These are phyloP conservation scores for cucumber (Cucumis sativus) DNA, from an alignment of 306 rosid genomes.

Conservation along the genomic window DNA sequence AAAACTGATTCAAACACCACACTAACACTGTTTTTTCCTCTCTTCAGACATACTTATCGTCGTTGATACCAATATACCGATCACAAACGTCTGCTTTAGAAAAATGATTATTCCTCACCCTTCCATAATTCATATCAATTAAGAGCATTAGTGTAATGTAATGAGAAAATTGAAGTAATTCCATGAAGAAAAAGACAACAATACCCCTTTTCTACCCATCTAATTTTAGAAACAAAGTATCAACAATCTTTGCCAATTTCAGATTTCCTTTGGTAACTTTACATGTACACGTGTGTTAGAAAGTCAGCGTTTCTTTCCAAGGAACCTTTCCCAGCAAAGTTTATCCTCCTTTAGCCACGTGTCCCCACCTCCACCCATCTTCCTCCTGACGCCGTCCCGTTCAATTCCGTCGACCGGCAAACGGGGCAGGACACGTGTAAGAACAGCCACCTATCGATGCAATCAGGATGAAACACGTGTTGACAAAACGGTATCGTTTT, in stretches of 20 bases:
- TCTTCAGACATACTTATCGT: too few relatives aligned
- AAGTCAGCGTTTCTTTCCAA: background rate
- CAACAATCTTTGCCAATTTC: background rate
- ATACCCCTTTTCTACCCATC: too few relatives aligned
- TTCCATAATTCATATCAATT: too few relatives aligned
- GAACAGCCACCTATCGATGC: constrained; percentile 45
- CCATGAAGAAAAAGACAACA: too few relatives aligned
- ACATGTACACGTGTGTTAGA: background rate
- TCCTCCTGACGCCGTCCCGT: background rate
- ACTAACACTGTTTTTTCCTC: too few relatives aligned
- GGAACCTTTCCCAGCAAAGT: background rate
- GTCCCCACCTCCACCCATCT: constrained; percentile 7
- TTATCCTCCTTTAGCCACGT: background rate
- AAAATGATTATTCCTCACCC: too few relatives aligned
- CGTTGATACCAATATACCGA: too few relatives aligned
- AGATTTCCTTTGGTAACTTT: background rate
- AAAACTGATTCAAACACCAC: too few relatives aligned
- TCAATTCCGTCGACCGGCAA: constrained; percentile 21
- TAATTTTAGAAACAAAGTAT: too few relatives aligned
- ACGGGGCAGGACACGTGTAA: constrained; percentile 41
- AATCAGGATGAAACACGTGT: constrained; percentile 45
- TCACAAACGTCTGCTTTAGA: too few relatives aligned
- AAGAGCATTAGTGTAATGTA: too few relatives aligned
- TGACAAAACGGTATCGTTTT: constrained; percentile 30
- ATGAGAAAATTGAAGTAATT: too few relatives aligned